These are phyloP conservation scores for Solanum tacnaense DNA, from an alignment of 257 asterid species.

Conservation along the genomic window DNA sequence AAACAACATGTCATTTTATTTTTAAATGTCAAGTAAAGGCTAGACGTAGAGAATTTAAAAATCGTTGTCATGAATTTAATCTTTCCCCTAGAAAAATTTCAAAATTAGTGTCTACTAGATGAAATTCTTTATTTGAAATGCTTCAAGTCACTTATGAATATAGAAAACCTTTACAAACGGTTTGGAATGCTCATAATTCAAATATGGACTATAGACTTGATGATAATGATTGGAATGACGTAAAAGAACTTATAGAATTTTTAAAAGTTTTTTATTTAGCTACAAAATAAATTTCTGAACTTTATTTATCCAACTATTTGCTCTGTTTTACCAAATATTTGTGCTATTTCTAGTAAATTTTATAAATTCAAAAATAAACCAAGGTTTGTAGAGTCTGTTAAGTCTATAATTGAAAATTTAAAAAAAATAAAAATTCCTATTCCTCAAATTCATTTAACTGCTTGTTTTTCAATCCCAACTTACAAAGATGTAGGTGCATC, in stretches of 20 bases:
- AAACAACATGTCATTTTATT: background rate
- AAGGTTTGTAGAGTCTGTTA: background rate
- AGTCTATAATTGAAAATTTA: background rate
- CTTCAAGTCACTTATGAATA: background rate
- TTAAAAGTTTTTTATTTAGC: background rate
- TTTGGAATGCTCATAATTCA: background rate
- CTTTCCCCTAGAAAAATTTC: background rate
- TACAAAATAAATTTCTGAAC: background rate
- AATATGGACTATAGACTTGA: background rate
- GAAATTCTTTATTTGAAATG: background rate
- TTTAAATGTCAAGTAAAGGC: background rate
- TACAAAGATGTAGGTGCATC: background rate
- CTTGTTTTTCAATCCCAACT: background rate
- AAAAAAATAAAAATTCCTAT: no score
- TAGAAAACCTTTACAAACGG: no score
- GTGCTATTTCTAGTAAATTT: no score
- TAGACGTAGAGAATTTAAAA: background rate
- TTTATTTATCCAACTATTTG: background rate
- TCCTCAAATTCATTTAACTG: background rate
- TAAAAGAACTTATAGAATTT: background rate
- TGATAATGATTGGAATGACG: background rate
- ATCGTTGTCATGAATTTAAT: background rate
- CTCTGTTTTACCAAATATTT: no score
- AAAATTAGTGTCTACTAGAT: background rate
- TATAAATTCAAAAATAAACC: background rate